Evolutionary conservation across 345 rosid genomes (phyloP).

Genomic region (Citrus australasica): DNA sequence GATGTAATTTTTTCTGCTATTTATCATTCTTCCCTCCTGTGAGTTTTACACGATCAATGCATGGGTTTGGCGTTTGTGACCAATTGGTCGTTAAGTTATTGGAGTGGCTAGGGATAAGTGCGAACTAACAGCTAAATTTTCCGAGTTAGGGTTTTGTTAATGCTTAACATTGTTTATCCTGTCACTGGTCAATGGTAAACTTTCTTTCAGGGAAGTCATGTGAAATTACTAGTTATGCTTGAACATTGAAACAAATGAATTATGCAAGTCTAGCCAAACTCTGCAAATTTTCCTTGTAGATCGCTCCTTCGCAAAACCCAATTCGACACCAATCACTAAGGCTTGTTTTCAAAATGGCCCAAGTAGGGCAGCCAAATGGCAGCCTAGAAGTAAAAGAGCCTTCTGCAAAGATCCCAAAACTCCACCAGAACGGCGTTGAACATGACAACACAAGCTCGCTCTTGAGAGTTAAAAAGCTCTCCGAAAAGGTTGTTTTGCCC

Average conservation of each 20-base stretch:
- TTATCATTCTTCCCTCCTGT: not conserved
- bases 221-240: not conserved
- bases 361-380: conserved; percentile 1
- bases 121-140: not conserved
- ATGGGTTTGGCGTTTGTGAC: not conserved
- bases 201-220: not conserved
- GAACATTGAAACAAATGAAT: not conserved
- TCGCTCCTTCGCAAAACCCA: not conserved
- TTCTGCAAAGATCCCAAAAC: conserved; percentile 37
- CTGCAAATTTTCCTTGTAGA: not conserved
- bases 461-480: conserved; percentile 69
- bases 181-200: not conserved
- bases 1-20: not conserved
- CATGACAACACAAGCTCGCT: conserved; percentile 10
- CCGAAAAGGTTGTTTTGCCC: conserved; percentile 69
- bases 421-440: conserved; percentile 29
- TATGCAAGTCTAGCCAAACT: not conserved
- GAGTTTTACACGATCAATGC: not conserved
- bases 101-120: not conserved
- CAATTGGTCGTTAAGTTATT: not conserved
- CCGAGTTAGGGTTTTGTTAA: not conserved
- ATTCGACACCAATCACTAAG: not conserved
- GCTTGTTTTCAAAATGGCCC: not conserved
- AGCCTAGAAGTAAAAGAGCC: conserved; percentile 19
- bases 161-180: not conserved